phyloP scores from a whole-genome alignment of 306 rosid genomes.

The Mimosa pudica region DNA sequence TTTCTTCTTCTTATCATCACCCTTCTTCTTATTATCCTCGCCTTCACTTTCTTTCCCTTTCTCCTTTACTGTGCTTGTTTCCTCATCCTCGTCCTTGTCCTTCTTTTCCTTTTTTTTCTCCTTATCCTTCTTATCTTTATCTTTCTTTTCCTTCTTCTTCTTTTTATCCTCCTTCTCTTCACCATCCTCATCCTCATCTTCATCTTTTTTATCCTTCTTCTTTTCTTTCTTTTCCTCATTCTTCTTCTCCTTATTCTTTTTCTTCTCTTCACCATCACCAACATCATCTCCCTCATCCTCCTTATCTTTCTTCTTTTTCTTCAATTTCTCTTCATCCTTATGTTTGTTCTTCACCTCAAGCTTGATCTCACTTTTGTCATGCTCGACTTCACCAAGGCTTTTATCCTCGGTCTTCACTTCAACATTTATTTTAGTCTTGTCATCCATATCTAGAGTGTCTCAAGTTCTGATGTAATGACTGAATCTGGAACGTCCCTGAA shows the following conservation, averaged over 20 bases:
- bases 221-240: slow-evolving; percentile 16
- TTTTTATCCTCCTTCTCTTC: neutral
- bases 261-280: neutral
- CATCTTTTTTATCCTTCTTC: neutral
- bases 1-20: neutral
- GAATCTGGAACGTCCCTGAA: slow-evolving; percentile 27
- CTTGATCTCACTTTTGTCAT: slow-evolving; percentile 45
- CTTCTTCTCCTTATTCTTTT: slow-evolving; percentile 13
- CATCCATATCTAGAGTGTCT: slow-evolving; percentile 52
- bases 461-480: slow-evolving; percentile 2
- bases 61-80: slow-evolving; percentile 3
- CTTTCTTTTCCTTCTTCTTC: slow-evolving; percentile 3
- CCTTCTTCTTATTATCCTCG: neutral
- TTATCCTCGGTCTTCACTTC: slow-evolving; percentile 46
- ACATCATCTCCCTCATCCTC: neutral
- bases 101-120: neutral
- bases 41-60: slow-evolving; percentile 5
- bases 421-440: slow-evolving; percentile 34
- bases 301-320: slow-evolving; percentile 35
- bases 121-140: slow-evolving; percentile 8
- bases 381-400: slow-evolving; percentile 38
- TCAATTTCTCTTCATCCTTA: slow-evolving; percentile 41
- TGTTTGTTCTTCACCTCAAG: slow-evolving; percentile 50
- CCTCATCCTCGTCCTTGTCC: neutral
- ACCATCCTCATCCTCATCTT: neutral